phyloP scores from a whole-genome alignment of 2,329 filamentous ascomycete species.

The Trichoderma sp. region DNA sequence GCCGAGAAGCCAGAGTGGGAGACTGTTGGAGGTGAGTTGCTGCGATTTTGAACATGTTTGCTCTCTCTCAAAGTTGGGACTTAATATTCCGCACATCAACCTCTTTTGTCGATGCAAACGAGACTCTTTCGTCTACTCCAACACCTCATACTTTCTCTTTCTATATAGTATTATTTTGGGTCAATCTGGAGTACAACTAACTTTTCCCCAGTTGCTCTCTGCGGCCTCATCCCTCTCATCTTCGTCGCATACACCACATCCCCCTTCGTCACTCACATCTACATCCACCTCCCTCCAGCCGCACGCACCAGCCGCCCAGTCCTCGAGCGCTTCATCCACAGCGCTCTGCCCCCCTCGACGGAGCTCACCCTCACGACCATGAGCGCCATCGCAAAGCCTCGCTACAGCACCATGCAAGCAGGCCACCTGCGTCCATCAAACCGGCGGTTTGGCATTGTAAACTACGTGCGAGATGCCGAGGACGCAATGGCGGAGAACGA shows the following conservation, averaged over 20 bases:
- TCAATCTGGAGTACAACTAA: background rate
- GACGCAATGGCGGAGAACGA: constrained; percentile 43
- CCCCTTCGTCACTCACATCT: constrained; percentile 74
- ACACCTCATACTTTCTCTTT: background rate
- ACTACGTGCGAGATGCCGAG: constrained; percentile 41
- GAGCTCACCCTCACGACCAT: constrained; percentile 59
- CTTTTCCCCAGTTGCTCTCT: constrained; percentile 56
- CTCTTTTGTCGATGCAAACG: background rate
- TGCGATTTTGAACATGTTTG: background rate
- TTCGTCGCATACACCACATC: constrained; percentile 67
- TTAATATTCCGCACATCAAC: background rate
- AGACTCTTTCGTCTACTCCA: background rate
- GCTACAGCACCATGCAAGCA: constrained; percentile 50
- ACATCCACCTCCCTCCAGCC: constrained; percentile 67
- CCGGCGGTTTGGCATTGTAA: constrained; percentile 47
- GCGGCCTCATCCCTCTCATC: constrained; percentile 66
- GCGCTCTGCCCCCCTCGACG: constrained; percentile 49
- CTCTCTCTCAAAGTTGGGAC: background rate
- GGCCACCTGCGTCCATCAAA: constrained; percentile 42
- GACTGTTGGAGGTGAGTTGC: constrained; percentile 45
- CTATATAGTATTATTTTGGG: background rate
- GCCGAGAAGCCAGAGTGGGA: constrained; percentile 45
- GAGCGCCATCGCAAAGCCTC: constrained; percentile 59
- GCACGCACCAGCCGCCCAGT: constrained; percentile 64
- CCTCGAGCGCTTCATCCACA: constrained; percentile 55